Evolutionary conservation across 495 filamentous ascomycete species (phyloP), one percentile per base, ranked within the genome.

Genomic region (Annulohypoxylon moriforme): DNA sequence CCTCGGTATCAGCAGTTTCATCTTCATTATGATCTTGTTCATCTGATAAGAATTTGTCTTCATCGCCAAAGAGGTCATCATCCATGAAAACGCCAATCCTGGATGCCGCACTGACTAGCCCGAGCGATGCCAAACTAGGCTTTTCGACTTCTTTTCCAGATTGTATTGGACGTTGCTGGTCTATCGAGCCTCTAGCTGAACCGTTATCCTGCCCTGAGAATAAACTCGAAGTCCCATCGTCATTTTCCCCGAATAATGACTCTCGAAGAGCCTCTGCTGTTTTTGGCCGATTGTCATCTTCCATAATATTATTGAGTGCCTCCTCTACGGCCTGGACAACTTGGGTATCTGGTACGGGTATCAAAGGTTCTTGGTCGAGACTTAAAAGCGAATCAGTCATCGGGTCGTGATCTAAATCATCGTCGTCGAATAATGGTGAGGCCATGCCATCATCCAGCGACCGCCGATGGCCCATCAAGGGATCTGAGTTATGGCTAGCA

Each of bases 231-330:
- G 82, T 79, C 16, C 79, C 82, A 9, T 86, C 83, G 52, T 87
- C 81, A 40, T 85, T 82, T 22, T 83, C 84, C 69, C 84, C 84
- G 70, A 87, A 86, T 8, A 91, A 77, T 18, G 83, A 87, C 27
- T 82, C 84, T 64, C 85, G 86, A 33, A 89, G 72, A 52, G 92
- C 90, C 62, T 93, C 91, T 0, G 85, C 81, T 59, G 86, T 87
- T 52, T 91, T 86, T 16, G 81, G 81, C 47, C 82, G 80, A 46
- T 40, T 40, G 2, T 79, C 82, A 61, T 93, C 89, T 64, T 93
- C 94, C 78, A 99, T 92, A 58, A 99, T 99, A 69, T 94, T 92
- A 73, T 92, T 97, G n/a, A 99, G 83, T 50, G 96, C 96, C 57
- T 89, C 90, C 78, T 98, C 94, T 92, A 99, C 94, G 0, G 93